Evolutionary conservation across 2,329 filamentous ascomycete species (phyloP).

Genomic region (Cercospora sesami): DNA sequence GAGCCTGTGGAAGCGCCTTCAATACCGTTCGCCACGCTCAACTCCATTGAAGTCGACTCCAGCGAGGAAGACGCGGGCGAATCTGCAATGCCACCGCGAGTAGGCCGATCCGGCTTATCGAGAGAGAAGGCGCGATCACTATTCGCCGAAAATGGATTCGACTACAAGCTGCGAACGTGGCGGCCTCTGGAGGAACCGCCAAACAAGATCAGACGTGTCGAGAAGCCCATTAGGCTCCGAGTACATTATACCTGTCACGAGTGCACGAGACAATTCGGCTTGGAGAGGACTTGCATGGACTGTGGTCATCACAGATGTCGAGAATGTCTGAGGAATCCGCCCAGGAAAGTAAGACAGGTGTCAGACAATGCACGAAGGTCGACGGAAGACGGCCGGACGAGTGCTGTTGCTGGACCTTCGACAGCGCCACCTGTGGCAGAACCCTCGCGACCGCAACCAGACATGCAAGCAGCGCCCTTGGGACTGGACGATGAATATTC

Average conservation of each 20-base stretch:
- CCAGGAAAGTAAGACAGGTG: constrained; percentile 61
- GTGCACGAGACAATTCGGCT: constrained; percentile 72
- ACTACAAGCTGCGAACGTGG: constrained; percentile 29
- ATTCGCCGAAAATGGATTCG: constrained; percentile 47
- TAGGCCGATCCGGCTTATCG: constrained; percentile 22
- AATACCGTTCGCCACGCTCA: constrained; percentile 9
- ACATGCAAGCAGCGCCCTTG: background rate
- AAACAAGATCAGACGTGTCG: constrained; percentile 34
- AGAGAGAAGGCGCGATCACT: constrained; percentile 40
- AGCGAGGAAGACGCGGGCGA: constrained; percentile 27
- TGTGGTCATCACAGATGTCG: constrained; percentile 81
- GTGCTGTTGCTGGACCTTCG: background rate
- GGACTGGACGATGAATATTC: constrained; percentile 21
- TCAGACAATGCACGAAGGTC: constrained; percentile 53
- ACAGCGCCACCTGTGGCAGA: constrained; percentile 8
- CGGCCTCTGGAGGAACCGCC: constrained; percentile 25
- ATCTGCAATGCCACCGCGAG: constrained; percentile 25
- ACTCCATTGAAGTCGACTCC: constrained; percentile 25
- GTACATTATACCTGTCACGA: constrained; percentile 78
- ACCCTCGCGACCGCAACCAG: constrained; percentile 12
- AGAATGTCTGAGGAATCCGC: constrained; percentile 73
- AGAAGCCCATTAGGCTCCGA: constrained; percentile 73
- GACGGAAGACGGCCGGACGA: constrained; percentile 29
- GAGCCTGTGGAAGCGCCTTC: constrained; percentile 7
- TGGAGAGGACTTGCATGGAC: constrained; percentile 69